These are phyloP conservation scores for Calonectria crousiana DNA, from an alignment of 2,329 filamentous ascomycete species.

Conservation along the genomic window DNA sequence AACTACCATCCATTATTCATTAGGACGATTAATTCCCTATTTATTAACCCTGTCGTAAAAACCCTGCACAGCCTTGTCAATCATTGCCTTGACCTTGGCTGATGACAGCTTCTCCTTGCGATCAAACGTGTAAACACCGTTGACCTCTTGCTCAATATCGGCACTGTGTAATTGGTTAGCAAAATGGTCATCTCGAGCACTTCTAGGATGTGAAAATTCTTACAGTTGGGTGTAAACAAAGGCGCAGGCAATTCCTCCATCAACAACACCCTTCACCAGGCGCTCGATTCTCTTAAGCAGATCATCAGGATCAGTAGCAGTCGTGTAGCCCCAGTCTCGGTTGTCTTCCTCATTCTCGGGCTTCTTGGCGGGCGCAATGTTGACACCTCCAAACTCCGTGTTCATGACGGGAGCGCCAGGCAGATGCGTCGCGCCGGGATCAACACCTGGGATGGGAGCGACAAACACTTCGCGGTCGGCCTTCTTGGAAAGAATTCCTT, in stretches of 20 bases:
- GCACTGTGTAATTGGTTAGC: constrained; percentile 48
- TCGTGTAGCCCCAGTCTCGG: constrained; percentile 77
- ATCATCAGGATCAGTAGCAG: constrained; percentile 70
- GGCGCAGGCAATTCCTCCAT: constrained; percentile 68
- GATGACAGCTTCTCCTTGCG: constrained; percentile 72
- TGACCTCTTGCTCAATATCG: constrained; percentile 77
- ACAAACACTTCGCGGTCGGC: constrained; percentile 68
- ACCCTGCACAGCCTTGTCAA: constrained; percentile 62
- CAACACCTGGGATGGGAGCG: constrained; percentile 53
- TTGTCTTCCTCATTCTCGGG: constrained; percentile 51
- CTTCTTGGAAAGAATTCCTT: constrained; percentile 66
- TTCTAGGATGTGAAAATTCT: constrained; percentile 42
- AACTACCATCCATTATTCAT: not conserved
- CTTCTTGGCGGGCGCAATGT: constrained; percentile 66
- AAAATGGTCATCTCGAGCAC: not conserved
- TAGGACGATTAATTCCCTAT: not conserved
- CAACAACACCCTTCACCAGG: constrained; percentile 68
- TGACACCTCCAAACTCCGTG: constrained; percentile 77
- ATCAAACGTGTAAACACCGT: constrained; percentile 74
- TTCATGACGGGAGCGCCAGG: constrained; percentile 72
- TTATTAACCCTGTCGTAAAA: constrained; percentile 55
- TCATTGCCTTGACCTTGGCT: constrained; percentile 66
- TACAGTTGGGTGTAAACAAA: constrained; percentile 77
- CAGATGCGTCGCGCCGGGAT: constrained; percentile 64
- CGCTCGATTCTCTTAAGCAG: constrained; percentile 69